These are phyloP conservation scores for Lachancea sp. DNA, from an alignment of 805 yeast genomes.

Conservation along the genomic window DNA sequence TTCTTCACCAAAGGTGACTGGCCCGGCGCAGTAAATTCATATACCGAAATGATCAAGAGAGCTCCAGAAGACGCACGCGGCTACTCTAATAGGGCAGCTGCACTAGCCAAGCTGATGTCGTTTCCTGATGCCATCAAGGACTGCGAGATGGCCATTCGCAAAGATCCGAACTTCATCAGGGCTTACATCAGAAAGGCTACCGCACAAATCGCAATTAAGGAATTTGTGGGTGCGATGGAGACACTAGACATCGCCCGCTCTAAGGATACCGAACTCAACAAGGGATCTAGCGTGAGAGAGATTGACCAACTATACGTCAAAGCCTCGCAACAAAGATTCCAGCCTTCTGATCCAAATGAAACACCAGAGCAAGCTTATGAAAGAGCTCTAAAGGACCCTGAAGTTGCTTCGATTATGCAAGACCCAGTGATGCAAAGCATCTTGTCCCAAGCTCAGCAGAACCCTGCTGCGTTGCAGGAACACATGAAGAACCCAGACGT, in stretches of 20 bases:
- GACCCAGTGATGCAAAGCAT: slow-evolving; percentile 97
- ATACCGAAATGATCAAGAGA: slow-evolving; percentile 92
- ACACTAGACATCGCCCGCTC: slow-evolving; percentile 74
- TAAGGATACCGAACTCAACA: slow-evolving; percentile 58
- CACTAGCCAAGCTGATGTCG: slow-evolving; percentile 85
- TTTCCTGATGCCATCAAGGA: slow-evolving; percentile 96
- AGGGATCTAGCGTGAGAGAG: slow-evolving; percentile 59
- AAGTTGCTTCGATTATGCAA: slow-evolving; percentile 77
- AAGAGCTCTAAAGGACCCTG: slow-evolving; percentile 90
- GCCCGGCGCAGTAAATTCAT: slow-evolving; percentile 93
- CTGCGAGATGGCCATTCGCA: slow-evolving; percentile 81
- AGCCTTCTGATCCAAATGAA: slow-evolving; percentile 69
- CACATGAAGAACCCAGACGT: slow-evolving; percentile 97
- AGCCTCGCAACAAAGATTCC: slow-evolving; percentile 76
- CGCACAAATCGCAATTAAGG: slow-evolving; percentile 86
- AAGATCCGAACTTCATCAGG: slow-evolving; percentile 84
- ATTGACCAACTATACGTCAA: slow-evolving; percentile 75
- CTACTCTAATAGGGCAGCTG: slow-evolving; percentile 97
- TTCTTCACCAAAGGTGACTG: slow-evolving; percentile 85
- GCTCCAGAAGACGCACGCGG: slow-evolving; percentile 97
- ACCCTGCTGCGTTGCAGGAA: slow-evolving; percentile 95
- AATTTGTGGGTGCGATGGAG: slow-evolving; percentile 73
- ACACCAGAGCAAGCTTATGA: slow-evolving; percentile 92
- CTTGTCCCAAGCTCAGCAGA: slow-evolving; percentile 84
- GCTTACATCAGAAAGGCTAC: slow-evolving; percentile 96